phyloP scores from a whole-genome alignment of 208 protist genomes.

The Wallacemonas sp. region DNA sequence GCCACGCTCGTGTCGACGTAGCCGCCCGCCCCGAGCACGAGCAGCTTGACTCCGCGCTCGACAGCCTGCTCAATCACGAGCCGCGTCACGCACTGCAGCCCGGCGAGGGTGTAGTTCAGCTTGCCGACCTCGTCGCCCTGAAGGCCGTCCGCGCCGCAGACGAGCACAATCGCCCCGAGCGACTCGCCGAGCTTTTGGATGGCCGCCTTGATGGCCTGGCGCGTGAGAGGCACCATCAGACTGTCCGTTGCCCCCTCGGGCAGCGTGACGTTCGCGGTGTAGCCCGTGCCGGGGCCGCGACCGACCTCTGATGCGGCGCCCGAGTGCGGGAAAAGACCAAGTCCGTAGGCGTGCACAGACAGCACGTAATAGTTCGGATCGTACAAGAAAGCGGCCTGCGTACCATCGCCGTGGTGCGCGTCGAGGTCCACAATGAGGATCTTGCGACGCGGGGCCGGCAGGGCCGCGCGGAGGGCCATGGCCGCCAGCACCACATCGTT shows the following conservation, averaged over 20 bases:
- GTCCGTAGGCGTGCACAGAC: constrained; percentile 97
- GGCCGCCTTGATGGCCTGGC: constrained; percentile 75
- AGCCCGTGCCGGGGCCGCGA: constrained; percentile 75
- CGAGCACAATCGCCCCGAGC: constrained; percentile 94
- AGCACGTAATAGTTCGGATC: constrained; percentile 97
- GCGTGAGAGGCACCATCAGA: constrained; percentile 80
- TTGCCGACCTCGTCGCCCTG: constrained; percentile 93
- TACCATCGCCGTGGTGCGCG: constrained; percentile 98
- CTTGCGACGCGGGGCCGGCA: constrained; percentile 45
- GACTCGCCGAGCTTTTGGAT: constrained; percentile 63
- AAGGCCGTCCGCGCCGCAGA: constrained; percentile 97
- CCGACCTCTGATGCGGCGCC: constrained; percentile 93
- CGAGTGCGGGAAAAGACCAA: constrained; percentile 93
- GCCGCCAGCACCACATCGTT: constrained; percentile 99
- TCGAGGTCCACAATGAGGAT: constrained; percentile 99
- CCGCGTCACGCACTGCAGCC: constrained; percentile 39
- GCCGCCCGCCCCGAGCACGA: constrained; percentile 47
- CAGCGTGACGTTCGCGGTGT: constrained; percentile 93
- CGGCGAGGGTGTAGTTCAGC: constrained; percentile 91
- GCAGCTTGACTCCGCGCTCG: constrained; percentile 23
- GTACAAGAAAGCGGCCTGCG: constrained; percentile 97
- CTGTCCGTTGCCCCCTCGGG: constrained; percentile 84
- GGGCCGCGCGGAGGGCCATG: constrained; percentile 93
- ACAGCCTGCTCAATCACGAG: constrained; percentile 29
- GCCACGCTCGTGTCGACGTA: constrained; percentile 50